Evolutionary conservation across 129 eudicot species (phyloP).

Genomic region (Lactuca sativa): DNA sequence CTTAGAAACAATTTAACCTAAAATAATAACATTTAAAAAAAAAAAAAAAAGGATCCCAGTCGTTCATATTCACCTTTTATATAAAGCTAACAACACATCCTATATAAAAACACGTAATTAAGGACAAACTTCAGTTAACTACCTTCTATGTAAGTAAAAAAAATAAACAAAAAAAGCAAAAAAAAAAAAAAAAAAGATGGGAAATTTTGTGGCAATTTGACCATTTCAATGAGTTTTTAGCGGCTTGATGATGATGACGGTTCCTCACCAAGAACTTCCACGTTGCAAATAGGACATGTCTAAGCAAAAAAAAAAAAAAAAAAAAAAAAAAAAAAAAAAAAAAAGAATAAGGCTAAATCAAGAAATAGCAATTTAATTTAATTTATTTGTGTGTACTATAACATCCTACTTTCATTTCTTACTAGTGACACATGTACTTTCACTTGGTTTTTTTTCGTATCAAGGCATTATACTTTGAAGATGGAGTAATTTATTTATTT

Average conservation of each 20-base stretch:
- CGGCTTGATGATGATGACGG: slow-evolving; percentile 26
- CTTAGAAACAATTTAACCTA: background rate
- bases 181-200: slow-evolving; percentile 16
- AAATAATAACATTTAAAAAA: background rate
- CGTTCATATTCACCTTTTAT: slow-evolving; percentile 39
- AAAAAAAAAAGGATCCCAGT: slow-evolving; percentile 12
- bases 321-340: background rate
- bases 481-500: background rate
- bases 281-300: slow-evolving; percentile 86
- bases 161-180: slow-evolving; percentile 10
- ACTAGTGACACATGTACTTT: too few species aligned
- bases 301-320: slow-evolving; percentile 27
- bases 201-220: slow-evolving; percentile 11
- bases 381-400: too few species aligned
- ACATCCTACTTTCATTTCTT: too few species aligned
- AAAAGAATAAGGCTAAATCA: background rate
- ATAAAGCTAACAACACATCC: slow-evolving; percentile 30
- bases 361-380: too few species aligned
- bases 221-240: background rate
- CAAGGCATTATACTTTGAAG: too few species aligned
- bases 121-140: slow-evolving; percentile 33
- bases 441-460: too few species aligned
- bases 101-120: slow-evolving; percentile 28
- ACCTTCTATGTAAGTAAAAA: slow-evolving; percentile 36
- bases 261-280: slow-evolving; percentile 65